Conservation (phyloP, 805 yeast genomes). For the Isabelozyma gotoi region DNA sequence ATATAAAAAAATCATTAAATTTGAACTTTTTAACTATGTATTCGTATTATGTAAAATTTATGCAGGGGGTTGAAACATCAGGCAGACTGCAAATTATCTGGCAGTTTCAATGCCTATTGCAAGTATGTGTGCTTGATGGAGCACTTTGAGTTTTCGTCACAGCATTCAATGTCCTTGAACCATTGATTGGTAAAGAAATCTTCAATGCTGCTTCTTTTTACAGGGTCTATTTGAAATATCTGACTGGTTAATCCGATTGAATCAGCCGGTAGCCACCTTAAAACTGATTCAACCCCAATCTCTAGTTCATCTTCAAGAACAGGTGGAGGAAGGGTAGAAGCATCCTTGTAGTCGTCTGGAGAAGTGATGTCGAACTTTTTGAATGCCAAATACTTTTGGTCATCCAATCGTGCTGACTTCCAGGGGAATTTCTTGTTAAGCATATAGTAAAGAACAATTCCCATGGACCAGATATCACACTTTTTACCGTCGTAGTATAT, state of each 20-base stretch:
- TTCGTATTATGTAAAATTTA: too few relatives aligned
- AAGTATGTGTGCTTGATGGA: slow-evolving; percentile 4
- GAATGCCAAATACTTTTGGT: slow-evolving; percentile 16
- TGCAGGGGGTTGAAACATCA: too few relatives aligned
- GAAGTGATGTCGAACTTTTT: not conserved
- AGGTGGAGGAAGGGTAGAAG: not conserved
- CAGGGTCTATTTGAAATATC: slow-evolving; percentile 8
- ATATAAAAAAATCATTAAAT: not conserved
- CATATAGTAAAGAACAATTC: slow-evolving; percentile 39
- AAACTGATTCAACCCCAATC: slow-evolving; percentile 6
- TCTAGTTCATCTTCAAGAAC: slow-evolving; percentile 1
- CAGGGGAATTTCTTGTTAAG: slow-evolving; percentile 42
- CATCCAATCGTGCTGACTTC: slow-evolving; percentile 40
- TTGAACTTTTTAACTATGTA: too few relatives aligned
- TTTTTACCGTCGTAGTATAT: slow-evolving; percentile 40
- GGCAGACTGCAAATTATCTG: too few relatives aligned
- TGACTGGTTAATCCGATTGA: slow-evolving; percentile 7
- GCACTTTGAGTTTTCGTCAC: slow-evolving; percentile 6
- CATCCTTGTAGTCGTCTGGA: not conserved
- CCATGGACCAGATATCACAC: slow-evolving; percentile 53
- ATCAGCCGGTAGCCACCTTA: slow-evolving; percentile 6
- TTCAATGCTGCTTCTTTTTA: slow-evolving; percentile 4
- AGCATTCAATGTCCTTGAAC: slow-evolving; percentile 7
- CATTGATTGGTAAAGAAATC: slow-evolving; percentile 8
- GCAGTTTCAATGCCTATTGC: not conserved